These are phyloP conservation scores for Parachaetomium inaequale DNA, from an alignment of 495 filamentous ascomycete genomes.

Conservation along the genomic window DNA sequence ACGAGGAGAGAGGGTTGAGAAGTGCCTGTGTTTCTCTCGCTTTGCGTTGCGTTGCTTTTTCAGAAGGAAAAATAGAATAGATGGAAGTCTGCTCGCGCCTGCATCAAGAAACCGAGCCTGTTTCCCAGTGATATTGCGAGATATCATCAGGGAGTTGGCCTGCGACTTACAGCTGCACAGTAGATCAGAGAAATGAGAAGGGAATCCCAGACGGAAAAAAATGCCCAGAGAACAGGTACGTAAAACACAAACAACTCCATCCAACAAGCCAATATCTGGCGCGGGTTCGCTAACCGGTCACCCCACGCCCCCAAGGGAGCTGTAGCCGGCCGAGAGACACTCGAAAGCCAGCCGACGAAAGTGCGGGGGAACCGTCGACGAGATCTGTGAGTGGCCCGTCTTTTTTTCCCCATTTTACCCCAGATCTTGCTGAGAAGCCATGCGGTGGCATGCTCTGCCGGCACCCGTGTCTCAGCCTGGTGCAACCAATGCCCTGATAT, in stretches of 20 bases:
- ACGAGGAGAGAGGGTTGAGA: too few relatives aligned
- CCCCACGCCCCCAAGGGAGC: background rate
- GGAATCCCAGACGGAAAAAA: too few relatives aligned
- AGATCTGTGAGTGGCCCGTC: background rate
- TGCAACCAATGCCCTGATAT: background rate
- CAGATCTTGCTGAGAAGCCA: background rate
- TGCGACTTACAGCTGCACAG: too few relatives aligned
- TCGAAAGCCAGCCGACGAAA: background rate
- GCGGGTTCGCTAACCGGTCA: constrained; percentile 7
- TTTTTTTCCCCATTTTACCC: background rate
- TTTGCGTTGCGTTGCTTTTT: too few relatives aligned
- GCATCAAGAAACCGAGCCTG: too few relatives aligned
- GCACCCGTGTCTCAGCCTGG: background rate
- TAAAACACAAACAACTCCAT: background rate
- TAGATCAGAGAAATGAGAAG: too few relatives aligned
- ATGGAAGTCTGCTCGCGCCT: too few relatives aligned
- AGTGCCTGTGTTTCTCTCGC: too few relatives aligned
- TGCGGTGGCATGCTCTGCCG: constrained; percentile 9
- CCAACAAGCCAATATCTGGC: background rate
- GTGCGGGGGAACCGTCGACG: constrained; percentile 7
- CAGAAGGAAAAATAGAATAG: too few relatives aligned
- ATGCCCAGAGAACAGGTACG: background rate
- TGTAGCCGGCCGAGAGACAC: background rate
- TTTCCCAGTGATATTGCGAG: too few relatives aligned
- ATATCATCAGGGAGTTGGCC: too few relatives aligned